Conservation (phyloP, 345 rosid genomes). For the Citrus australasica region DNA sequence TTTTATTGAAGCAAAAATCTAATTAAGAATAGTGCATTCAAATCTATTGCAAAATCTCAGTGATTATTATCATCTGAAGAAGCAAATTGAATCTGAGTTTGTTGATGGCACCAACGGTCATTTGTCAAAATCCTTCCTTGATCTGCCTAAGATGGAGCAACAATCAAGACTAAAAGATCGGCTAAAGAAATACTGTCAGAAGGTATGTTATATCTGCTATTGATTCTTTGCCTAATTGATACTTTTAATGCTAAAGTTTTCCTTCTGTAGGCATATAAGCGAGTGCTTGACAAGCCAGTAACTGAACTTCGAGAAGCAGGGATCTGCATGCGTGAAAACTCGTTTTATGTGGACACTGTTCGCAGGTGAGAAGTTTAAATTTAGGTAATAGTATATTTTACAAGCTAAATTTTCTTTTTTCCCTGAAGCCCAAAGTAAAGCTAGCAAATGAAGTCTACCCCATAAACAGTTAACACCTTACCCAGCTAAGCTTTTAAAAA, state of each 20-base stretch:
- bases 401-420: background rate
- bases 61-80: slow-evolving; percentile 91
- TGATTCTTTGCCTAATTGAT: slow-evolving; percentile 15
- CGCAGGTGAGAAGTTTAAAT: slow-evolving; percentile 54
- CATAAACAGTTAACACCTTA: background rate
- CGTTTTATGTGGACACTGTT: slow-evolving; percentile 93
- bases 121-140: slow-evolving; percentile 74
- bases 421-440: background rate
- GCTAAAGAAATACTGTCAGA: slow-evolving; percentile 82
- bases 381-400: slow-evolving; percentile 4
- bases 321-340: slow-evolving; percentile 96
- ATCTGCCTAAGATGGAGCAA: slow-evolving; percentile 81
- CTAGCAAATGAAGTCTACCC: background rate
- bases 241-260: slow-evolving; percentile 20
- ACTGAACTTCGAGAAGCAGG: slow-evolving; percentile 98
- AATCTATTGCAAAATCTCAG: slow-evolving; percentile 39
- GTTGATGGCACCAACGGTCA: slow-evolving; percentile 58
- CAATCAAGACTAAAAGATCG: slow-evolving; percentile 79
- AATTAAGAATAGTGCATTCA: slow-evolving; percentile 19
- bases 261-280: slow-evolving; percentile 64
- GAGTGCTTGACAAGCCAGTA: slow-evolving; percentile 82
- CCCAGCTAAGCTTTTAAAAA: background rate
- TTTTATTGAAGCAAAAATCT: slow-evolving; percentile 13
- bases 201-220: slow-evolving; percentile 41
- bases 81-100: slow-evolving; percentile 88